Conservation (phyloP, 345 rosid species). For the Aquilaria malaccensis region DNA sequence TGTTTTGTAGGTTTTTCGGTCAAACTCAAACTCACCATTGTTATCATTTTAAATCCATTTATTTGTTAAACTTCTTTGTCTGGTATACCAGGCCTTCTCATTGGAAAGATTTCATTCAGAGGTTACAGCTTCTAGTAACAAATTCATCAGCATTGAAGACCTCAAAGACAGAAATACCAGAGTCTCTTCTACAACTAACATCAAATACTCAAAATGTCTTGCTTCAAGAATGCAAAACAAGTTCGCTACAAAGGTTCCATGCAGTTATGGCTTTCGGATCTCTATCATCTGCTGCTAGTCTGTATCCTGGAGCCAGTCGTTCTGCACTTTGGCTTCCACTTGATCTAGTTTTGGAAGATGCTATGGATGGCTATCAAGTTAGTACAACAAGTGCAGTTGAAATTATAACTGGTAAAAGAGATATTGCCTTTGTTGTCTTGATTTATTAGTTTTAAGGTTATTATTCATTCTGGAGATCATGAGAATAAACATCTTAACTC, state of each 20-base stretch:
- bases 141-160: constrained; percentile 53
- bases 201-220: constrained; percentile 31
- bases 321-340: constrained; percentile 95
- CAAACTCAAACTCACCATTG: too few species aligned
- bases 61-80: background rate
- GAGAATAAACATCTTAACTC: constrained; percentile 8
- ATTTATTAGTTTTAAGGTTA: background rate
- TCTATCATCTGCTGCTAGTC: constrained; percentile 47
- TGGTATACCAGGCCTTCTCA: constrained; percentile 41
- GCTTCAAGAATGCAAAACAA: constrained; percentile 39
- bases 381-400: constrained; percentile 69
- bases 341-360: constrained; percentile 88
- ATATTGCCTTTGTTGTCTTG: background rate
- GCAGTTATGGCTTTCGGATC: constrained; percentile 58
- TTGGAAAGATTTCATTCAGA: constrained; percentile 62
- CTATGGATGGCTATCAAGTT: constrained; percentile 88
- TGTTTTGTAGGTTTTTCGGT: background rate
- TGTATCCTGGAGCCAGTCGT: constrained; percentile 60
- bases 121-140: constrained; percentile 46
- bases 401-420: constrained; percentile 57
- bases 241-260: constrained; percentile 39
- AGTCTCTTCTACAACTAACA: constrained; percentile 48
- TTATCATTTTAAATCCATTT: background rate
- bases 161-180: constrained; percentile 38
- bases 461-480: background rate